Base-by-base conservation (phyloP, 2,329 filamentous ascomycete species). In the Verticillium nonalfalfae region DNA sequence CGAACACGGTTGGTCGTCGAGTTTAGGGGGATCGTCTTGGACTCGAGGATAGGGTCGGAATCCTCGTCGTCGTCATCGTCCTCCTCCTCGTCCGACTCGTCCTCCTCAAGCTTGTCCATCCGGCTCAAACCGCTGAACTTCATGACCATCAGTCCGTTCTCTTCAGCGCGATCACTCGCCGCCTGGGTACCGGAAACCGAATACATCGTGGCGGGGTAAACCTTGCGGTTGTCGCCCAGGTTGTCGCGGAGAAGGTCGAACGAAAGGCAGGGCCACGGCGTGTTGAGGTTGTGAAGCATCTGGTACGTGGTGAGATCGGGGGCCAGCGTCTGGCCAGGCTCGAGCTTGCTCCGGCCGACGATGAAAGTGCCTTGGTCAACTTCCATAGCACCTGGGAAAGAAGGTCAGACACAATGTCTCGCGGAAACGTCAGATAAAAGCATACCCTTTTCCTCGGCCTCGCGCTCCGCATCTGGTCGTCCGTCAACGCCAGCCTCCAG, bases 191-290 rank as follows among this genome's bases (percentile, higher is more conserved):
- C 95, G 18, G 93, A 89, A 36, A 98, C 93, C 11, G 93, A 90
- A 78, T 98, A 99, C 78, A 97, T 89, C 62, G 94, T 97, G 58
- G 93, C 92, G 33, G 95, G 95, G 76, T 96, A 99, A n/a, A 89
- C 88, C 75, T 89, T 96, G 71, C 95, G 89, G 75, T 92, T 88
- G 72, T 97, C 90, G 67, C 95, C 95, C 18, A 99, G 84, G 59
- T 83, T 82, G 77, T 99, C 95, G 69, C 84, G 88, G 65, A 99
- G 77, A 63, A 99, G 89, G 73, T 98, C 95, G 76, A 97, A 97
- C 1, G 94, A 98, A 15, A 99, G 84, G 74, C 95, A 99, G 3
- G 95, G 95, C 95, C 95, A 99, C 1, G 93, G 93, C 7, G 93
- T 93, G 75, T 90, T 95, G 66, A 99, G 85, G 64, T 87, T 92